Base-by-base conservation (phyloP, 495 filamentous ascomycete species). In the Rhypophila decipiens region DNA sequence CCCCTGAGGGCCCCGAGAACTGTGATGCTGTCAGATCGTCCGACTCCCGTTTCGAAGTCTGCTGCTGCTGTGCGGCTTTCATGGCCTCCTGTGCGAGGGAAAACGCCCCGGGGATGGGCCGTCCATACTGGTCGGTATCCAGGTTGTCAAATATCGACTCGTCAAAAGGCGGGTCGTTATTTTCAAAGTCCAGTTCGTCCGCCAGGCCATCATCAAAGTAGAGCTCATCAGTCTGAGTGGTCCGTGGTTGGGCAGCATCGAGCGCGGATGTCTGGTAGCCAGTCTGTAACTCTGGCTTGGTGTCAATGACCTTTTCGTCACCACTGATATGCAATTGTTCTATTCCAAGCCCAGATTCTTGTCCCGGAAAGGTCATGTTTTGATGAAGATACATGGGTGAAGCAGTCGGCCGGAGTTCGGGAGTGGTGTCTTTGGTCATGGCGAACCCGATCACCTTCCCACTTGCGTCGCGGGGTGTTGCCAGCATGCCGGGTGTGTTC, bases 181-280 rank as follows among this genome's bases (percentile, higher is more conserved):
- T 70, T 1, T 58, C 54, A 40, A 76, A 76, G 39, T 72, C 59
- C 2, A 67, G 49, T 46, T 77, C 81, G 55, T 73, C 67, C 2
- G 66, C 66, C 37, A 88, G 70, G 2, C 87, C 88, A 53, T 89
- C 85, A 46, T 90, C 83, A 50, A 86, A 93, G 56, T 93, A 93
- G 36, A 93, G 63, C 47, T 91, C 87, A 53, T 91, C 87, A 24
- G 82, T 78, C 23, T 79, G 20, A 4, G 21, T 9, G 19, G 9
- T 46, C 33, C 10, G 12, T 13, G 24, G 33, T 10, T 24, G 22
- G 15, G 46, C 43, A 2, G 27, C 4, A 13, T 29, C 71, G 15
- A 66, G 51, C 27, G 67, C 46, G 22, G 47, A 43, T 20, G 49
- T 46, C 21, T 45, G 41, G 35, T 49, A 39, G 33, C 42, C 39